A percentile compares a stretch with the other conserved stretches of the same genome.
These are phyloP conservation scores for Penicillium sp. DNA, from an alignment of 2,329 filamentous ascomycete species.

Conservation along the genomic window DNA sequence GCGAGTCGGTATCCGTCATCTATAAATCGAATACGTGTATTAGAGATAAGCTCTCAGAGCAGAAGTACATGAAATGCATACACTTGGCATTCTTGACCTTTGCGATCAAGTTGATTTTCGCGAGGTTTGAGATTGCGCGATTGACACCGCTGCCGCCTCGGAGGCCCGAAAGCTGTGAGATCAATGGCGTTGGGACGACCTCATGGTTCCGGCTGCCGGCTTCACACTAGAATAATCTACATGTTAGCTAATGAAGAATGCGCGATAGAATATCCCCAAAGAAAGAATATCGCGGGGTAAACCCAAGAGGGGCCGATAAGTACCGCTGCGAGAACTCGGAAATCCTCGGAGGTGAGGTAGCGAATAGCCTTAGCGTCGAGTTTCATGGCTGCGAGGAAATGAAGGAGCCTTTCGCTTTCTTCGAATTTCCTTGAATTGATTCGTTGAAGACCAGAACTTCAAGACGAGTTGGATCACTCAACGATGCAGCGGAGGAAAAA, in stretches of 20 bases:
- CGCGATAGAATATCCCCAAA: not conserved
- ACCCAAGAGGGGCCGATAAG: slow-evolving; percentile 31
- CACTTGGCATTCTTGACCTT: slow-evolving; percentile 91
- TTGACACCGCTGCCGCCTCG: slow-evolving; percentile 77
- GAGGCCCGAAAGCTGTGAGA: slow-evolving; percentile 77
- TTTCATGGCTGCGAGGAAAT: slow-evolving; percentile 63
- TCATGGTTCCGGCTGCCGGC: slow-evolving; percentile 95
- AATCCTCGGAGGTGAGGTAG: slow-evolving; percentile 89
- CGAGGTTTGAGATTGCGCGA: slow-evolving; percentile 81
- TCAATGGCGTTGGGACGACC: slow-evolving; percentile 85
- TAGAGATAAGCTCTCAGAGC: not conserved
- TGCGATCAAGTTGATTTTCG: slow-evolving; percentile 87
- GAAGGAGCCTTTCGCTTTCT: slow-evolving; percentile 4
- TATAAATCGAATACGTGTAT: slow-evolving; percentile 20
- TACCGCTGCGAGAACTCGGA: slow-evolving; percentile 91
- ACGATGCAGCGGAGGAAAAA: slow-evolving; percentile 24
- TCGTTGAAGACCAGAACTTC: not conserved
- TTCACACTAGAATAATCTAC: slow-evolving; percentile 64
- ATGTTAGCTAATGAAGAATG: slow-evolving; percentile 3
- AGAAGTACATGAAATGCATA: slow-evolving; percentile 24
- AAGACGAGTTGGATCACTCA: slow-evolving; percentile 2
- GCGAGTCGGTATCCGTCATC: slow-evolving; percentile 95
- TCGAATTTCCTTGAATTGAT: not conserved
- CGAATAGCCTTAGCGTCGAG: slow-evolving; percentile 91
- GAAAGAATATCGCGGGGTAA: slow-evolving; percentile 20